Conservation (phyloP, 495 filamentous ascomycete species). For the Tuber melanosporum region DNA sequence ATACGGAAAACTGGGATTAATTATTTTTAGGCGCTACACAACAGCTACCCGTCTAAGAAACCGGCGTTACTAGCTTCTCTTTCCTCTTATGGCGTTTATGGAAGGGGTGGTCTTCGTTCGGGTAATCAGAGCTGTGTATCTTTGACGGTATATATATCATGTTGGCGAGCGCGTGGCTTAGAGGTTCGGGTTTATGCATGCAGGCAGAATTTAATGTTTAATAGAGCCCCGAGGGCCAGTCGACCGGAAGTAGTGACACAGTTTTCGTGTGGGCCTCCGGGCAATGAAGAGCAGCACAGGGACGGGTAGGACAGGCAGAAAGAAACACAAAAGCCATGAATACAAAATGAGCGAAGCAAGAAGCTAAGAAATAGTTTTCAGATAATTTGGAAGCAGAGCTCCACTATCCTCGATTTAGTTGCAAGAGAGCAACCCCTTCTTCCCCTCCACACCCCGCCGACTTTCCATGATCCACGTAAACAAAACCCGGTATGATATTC, state of each 20-base stretch:
- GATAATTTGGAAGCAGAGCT: not conserved
- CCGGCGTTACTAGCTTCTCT: not conserved
- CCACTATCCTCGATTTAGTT: not conserved
- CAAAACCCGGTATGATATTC: constrained; percentile 33
- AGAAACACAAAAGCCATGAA: not conserved
- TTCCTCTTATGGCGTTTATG: not conserved
- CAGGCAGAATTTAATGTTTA: constrained; percentile 3
- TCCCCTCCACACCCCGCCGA: not conserved
- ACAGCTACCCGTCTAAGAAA: constrained; percentile 37
- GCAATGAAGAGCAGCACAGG: not conserved
- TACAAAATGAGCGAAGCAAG: not conserved
- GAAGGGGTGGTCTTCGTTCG: not conserved
- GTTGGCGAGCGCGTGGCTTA: not conserved
- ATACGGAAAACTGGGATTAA: not conserved
- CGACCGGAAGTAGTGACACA: not conserved
- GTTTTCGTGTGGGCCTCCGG: not conserved
- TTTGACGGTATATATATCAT: not conserved
- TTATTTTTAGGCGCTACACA: constrained; percentile 26
- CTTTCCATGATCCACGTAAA: not conserved
- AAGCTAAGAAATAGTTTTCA: not conserved
- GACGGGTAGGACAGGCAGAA: too few species aligned
- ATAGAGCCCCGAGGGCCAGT: not conserved
- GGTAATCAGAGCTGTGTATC: not conserved
- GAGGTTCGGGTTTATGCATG: not conserved
- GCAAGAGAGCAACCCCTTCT: not conserved